Conservation (phyloP, 106 monocot genomes). For the Platanthera zijinensis region DNA sequence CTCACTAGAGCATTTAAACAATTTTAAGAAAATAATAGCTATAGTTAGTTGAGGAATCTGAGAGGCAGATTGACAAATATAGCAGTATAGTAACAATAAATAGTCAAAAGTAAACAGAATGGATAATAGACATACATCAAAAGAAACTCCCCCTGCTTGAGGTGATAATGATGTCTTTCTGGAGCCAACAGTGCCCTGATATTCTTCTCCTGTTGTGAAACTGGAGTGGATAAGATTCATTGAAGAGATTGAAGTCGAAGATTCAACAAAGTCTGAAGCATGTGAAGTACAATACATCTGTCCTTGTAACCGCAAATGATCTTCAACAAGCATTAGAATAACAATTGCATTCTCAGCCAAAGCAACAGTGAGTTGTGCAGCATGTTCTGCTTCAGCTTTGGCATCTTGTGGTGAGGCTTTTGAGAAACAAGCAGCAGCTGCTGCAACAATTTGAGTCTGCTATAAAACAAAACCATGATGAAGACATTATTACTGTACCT, state of each 20-base stretch:
- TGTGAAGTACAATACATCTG: slow-evolving; percentile 43
- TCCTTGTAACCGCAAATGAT: slow-evolving; percentile 86
- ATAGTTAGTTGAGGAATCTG: not conserved
- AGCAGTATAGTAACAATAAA: not conserved
- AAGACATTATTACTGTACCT: slow-evolving; percentile 21
- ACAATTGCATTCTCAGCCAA: slow-evolving; percentile 99
- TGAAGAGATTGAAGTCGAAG: slow-evolving; percentile 34
- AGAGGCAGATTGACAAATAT: not conserved
- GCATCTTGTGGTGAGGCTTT: slow-evolving; percentile 82
- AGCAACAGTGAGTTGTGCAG: slow-evolving; percentile 78
- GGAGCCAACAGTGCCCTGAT: slow-evolving; percentile 29
- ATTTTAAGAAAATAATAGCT: not conserved
- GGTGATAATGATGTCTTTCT: slow-evolving; percentile 40
- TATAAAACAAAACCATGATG: slow-evolving; percentile 31
- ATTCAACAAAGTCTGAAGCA: slow-evolving; percentile 20
- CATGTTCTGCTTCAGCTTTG: slow-evolving; percentile 83
- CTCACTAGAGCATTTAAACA: not conserved
- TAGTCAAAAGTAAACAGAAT: not conserved
- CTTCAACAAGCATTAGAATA: slow-evolving; percentile 94
- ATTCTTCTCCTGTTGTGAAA: slow-evolving; percentile 36
- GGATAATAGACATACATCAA: slow-evolving; percentile 66
- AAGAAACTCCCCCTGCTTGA: slow-evolving; percentile 69
- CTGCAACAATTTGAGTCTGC: slow-evolving; percentile 99
- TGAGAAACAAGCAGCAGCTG: slow-evolving; percentile 90
- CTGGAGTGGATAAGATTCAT: slow-evolving; percentile 33